Evolutionary conservation across 306 rosid species (phyloP), one percentile per base, ranked within the genome.

Genomic region (Quercus glauca): DNA sequence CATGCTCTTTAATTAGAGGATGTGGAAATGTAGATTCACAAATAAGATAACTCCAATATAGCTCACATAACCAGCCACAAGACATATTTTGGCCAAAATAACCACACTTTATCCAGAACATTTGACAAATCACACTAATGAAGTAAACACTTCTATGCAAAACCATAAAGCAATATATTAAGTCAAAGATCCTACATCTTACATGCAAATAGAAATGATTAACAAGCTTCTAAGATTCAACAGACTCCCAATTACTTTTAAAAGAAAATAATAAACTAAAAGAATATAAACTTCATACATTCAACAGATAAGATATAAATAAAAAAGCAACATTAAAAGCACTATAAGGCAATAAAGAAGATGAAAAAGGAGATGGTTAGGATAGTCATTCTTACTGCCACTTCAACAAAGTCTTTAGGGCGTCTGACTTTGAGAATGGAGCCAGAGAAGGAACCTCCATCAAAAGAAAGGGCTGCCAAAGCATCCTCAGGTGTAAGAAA

Each of bases 401-500:
- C 85, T 76, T 93, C 97, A 78, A 96, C 85, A 75, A 83, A 96
- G 83, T 96, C 98, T 77, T 89, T 96, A 71, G 99, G 97, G 20
- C 99, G 97, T 83, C 94, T 88, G 77, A 96, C 81, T 89, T 86
- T 93, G 64, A 96, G 82, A 80, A 21, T 73, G 52, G 92, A 89
- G 73, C 98, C 99, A 83, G 85, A 85, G 71, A 93, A 80, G 70
- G 81, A 83, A 78, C 82, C 81, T 18, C 94, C 98, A 82, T 91
- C 96, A 89, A 96, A 93, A 76, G 93, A 87, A 85, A 96, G 94
- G 68, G 99, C 98, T 28, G 91, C 85, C 69, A 91, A 86, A 59
- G 99, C 99, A 84, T 93, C 93, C 88, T 91, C 96, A 25, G 93
- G 90, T 11, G 98, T 96, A 76, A 96, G 96, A 87, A 96, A 96